Evolutionary conservation across 2,329 filamentous ascomycete genomes (phyloP).

Genomic region (Penicillium sp.): DNA sequence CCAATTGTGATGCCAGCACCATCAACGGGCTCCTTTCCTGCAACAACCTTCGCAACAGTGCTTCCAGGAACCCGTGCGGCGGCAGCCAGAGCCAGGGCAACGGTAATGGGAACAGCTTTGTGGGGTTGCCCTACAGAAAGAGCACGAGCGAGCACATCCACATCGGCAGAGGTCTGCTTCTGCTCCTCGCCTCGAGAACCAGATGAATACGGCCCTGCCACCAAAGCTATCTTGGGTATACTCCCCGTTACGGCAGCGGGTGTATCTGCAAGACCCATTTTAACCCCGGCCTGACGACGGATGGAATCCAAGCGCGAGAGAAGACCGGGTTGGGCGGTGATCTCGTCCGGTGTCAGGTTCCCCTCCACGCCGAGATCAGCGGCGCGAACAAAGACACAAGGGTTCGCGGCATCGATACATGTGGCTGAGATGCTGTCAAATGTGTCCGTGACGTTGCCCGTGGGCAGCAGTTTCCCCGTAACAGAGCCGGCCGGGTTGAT

Average conservation of each 20-base stretch:
- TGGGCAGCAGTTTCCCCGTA: conserved; percentile 62
- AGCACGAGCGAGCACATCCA: conserved; percentile 47
- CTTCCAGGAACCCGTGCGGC: conserved; percentile 47
- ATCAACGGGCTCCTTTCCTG: conserved; percentile 24
- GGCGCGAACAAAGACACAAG: conserved; percentile 61
- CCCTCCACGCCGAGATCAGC: conserved; percentile 46
- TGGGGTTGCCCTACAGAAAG: conserved; percentile 58
- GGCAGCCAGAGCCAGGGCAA: conserved; percentile 52
- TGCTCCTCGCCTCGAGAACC: conserved; percentile 8
- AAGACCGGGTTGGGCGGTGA: conserved; percentile 49
- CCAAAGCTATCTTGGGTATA: conserved; percentile 62
- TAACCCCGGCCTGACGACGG: conserved; percentile 55
- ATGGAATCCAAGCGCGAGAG: conserved; percentile 55
- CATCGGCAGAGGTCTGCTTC: conserved; percentile 35
- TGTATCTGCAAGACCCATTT: conserved; percentile 59
- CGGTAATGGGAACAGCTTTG: conserved; percentile 56
- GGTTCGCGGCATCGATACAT: conserved; percentile 64
- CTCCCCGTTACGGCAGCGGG: conserved; percentile 50
- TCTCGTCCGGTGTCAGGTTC: conserved; percentile 52
- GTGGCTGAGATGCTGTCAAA: conserved; percentile 54
- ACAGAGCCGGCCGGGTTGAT: conserved; percentile 62
- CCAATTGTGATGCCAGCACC: conserved; percentile 41
- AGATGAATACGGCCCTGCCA: conserved; percentile 36
- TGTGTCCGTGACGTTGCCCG: conserved; percentile 54
- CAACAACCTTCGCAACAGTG: conserved; percentile 37